Evolutionary conservation across 805 yeast species (phyloP), one percentile per base, ranked within the genome.

Genomic region (Saturnispora gosingensis): DNA sequence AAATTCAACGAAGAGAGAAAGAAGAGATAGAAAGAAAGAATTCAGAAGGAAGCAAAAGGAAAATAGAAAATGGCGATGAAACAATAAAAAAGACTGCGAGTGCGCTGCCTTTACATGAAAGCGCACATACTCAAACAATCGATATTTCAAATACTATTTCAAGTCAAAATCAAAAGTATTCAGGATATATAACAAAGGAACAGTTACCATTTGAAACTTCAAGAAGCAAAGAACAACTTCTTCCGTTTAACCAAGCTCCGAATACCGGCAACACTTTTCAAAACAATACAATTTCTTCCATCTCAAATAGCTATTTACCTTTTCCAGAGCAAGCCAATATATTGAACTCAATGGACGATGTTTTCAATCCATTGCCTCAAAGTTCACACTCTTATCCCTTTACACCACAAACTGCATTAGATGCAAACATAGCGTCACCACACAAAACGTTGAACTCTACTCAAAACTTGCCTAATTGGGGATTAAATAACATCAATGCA

Each of bases 1-100:
- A 38, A 18, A 67, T 63, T 42, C 64, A 64, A 43, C 39, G 42
- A 48, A 48, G 43, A 47, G 39, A 45, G 50, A 42, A 45, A 46
- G 42, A 51, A 52, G 42, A 46, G 35, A 10, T n/a, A 18, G 43
- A 44, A 27, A 35, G 39, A 44, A 20, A 42, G 15, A 45, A 15
- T 20, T 15, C 30, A n/a, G 57, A 54, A 44, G 53, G 45, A 49
- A 43, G 34, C 9, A 18, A 40, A 4, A 34, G 27, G 6, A 16
- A 18, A 8, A 15, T n/a, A 18, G 42, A 20, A 38, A 13, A 38
- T 7, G n/a, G 34, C 2, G 7, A 6, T 18, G 24, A 18, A 38
- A 16, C 4, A 30, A 27, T 7, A 11, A 4, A 7, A 8, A 22
- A 49, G 8, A 22, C 7, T 38, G 27, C 18, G 5, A 25, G 38